These are phyloP conservation scores for Neonectria coccinea DNA, from an alignment of 2,329 filamentous ascomycete species.

Conservation along the genomic window DNA sequence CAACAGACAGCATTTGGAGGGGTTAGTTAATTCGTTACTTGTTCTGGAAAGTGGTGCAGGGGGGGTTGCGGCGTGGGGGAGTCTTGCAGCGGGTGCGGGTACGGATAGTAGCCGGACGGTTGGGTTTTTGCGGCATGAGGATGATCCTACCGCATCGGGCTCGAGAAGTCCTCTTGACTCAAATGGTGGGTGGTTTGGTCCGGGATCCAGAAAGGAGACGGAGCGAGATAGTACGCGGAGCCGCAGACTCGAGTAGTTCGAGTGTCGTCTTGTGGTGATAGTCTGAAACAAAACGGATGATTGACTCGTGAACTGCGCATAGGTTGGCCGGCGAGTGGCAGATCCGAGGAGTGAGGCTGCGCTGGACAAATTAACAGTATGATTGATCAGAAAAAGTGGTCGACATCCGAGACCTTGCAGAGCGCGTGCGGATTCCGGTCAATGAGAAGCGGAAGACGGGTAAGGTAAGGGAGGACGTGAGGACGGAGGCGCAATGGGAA, in stretches of 20 bases:
- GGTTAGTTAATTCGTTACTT: constrained; percentile 24
- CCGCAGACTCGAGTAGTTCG: constrained; percentile 21
- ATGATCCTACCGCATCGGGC: constrained; percentile 32
- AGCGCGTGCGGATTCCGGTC: neutral
- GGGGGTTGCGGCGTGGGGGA: constrained; percentile 8
- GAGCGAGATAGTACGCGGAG: constrained; percentile 28
- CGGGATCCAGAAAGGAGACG: constrained; percentile 15
- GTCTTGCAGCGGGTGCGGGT: constrained; percentile 12
- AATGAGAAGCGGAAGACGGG: neutral
- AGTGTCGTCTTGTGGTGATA: constrained; percentile 6
- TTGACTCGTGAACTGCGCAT: neutral
- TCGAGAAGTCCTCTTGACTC: constrained; percentile 28
- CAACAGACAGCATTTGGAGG: neutral
- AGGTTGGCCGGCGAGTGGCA: neutral
- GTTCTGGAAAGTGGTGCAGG: constrained; percentile 35
- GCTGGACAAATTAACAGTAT: neutral
- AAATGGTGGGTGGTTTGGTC: constrained; percentile 11
- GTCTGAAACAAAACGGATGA: neutral
- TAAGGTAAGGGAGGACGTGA: constrained; percentile 9
- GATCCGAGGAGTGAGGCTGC: neutral
- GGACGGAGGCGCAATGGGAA: neutral
- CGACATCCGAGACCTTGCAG: constrained; percentile 4
- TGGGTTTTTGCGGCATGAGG: constrained; percentile 21
- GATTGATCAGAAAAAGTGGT: neutral
- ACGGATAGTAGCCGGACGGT: constrained; percentile 14